Conservation (phyloP, 768 basidiomycete genomes). For the Trametes cingulata region DNA sequence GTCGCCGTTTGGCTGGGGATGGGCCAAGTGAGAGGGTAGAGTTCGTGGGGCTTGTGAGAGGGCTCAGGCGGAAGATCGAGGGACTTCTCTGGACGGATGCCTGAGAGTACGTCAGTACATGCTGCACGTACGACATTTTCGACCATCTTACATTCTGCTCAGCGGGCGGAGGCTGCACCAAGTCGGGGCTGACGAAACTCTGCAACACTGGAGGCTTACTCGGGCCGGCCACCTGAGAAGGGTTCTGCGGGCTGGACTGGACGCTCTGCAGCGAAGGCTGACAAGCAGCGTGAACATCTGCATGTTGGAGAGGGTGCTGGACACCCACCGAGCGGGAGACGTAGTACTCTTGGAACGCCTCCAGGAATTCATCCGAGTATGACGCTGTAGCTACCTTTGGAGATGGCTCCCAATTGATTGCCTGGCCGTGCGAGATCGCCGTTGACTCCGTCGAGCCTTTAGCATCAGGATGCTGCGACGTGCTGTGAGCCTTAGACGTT, state of each 20-base stretch:
- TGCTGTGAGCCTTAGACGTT: neutral
- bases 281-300: neutral
- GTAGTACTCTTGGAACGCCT: slow-evolving; percentile 5
- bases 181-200: neutral
- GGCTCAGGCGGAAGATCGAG: neutral
- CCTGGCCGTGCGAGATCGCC: neutral
- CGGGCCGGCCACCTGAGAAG: neutral
- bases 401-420: neutral
- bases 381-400: neutral
- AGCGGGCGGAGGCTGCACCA: neutral
- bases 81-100: neutral
- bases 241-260: neutral
- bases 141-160: neutral
- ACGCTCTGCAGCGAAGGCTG: neutral
- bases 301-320: neutral
- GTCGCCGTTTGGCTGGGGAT: neutral
- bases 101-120: neutral
- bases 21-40: neutral
- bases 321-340: slow-evolving; percentile 9
- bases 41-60: neutral
- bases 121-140: neutral
- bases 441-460: neutral
- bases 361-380: neutral
- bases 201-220: neutral
- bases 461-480: neutral